Base-by-base conservation (phyloP, 352 stramenopile species). In the Globisporangium rhizosaccharum region DNA sequence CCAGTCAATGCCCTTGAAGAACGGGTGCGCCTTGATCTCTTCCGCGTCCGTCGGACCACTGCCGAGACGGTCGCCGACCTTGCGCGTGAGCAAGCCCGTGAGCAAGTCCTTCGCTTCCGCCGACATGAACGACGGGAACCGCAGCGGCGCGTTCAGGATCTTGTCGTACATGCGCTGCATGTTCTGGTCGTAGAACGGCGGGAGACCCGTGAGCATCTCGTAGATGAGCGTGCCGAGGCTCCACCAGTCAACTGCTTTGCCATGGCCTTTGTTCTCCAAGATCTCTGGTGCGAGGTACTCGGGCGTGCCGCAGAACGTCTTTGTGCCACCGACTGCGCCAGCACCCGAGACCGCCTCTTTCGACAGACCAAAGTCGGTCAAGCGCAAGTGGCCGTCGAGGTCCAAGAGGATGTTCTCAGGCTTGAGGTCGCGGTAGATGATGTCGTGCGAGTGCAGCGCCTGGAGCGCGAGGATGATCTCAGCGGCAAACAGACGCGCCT, bases 371-470 rank as follows among this genome's bases (percentile, higher is more conserved):
- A 98, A 98, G 71, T 98, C 92, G 23, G 95, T 97, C 30, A 98
- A 72, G 48, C 90, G 87, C 56, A 98, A 88, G 78, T 98, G 94
- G 48, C 92, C 94, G 56, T 97, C 89, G 28, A 92, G 73, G 64
- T 98, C 95, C 37, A 98, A 73, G 55, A 97, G 74, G 46, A 98
- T 93, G 75, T 98, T 98, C 68, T 98, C 94, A 2, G 95, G 95
- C 78, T 98, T 98, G 44, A 98, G 78, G 69, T 98, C 96, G 73
- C 92, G 83, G 79, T 98, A 98, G 41, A 98, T 96, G 66, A 98
- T 98, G 72, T 98, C 88, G 72, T 95, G 86, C 63, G 85, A 83
- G 82, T 98, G 94, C 53, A 98, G 71, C 61, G 90, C 89, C 62
- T 96, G 86, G 48, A 98, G 79, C 26, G 87, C 94, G n/a, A 97